Evolutionary conservation across 148 eudicot species (phyloP).

Genomic region (Mesembryanthemum crystallinum): DNA sequence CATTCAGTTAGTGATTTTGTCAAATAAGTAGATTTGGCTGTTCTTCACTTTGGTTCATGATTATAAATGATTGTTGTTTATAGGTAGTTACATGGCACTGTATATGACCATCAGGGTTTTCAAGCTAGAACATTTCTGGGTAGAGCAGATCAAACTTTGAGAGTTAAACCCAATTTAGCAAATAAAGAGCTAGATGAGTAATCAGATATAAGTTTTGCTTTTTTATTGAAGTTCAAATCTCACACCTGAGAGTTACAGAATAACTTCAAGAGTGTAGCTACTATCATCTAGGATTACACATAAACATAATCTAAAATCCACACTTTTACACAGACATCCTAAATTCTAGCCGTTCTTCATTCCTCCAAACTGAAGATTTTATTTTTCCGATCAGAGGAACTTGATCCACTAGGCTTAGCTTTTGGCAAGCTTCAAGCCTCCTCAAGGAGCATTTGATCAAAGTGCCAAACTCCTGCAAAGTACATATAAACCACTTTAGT

Average conservation of each 20-base stretch:
- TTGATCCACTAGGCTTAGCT: conserved; percentile 17
- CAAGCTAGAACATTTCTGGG: background rate
- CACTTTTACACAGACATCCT: conserved; percentile 26
- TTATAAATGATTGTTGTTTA: background rate
- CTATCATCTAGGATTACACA: conserved; percentile 14
- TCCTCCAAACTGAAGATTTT: conserved; percentile 16
- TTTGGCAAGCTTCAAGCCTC: conserved; percentile 21
- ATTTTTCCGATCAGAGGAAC: conserved; percentile 5
- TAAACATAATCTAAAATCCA: conserved; percentile 12
- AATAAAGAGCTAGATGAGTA: background rate
- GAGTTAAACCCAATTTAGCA: background rate
- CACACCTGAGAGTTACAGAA: background rate
- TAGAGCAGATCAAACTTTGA: too few species aligned
- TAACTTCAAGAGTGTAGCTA: background rate
- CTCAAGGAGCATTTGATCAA: conserved; percentile 69
- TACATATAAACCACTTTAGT: conserved; percentile 11
- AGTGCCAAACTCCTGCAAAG: conserved; percentile 92
- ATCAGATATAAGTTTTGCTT: background rate
- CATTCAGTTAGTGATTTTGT: background rate
- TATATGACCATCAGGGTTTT: background rate
- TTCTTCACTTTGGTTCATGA: background rate
- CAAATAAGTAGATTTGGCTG: background rate
- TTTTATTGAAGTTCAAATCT: conserved; percentile 16
- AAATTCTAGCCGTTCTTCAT: conserved; percentile 11
- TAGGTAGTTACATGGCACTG: background rate